Evolutionary conservation across 2,329 filamentous ascomycete species (phyloP).

Genomic region (Thermomyces lanuginosus): DNA sequence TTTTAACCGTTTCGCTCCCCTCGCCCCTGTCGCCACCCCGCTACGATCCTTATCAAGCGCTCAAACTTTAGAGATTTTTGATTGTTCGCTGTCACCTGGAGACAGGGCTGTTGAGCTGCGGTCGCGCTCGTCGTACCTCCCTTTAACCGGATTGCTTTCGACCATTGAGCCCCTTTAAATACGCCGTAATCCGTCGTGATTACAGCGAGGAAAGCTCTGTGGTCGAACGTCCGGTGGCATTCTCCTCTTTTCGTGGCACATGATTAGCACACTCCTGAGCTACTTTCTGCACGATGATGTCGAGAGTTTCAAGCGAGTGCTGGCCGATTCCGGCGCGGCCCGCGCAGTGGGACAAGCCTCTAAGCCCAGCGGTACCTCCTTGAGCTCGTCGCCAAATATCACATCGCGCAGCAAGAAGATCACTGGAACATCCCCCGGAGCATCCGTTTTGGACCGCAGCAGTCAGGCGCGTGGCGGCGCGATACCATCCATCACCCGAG

Average conservation of each 20-base stretch:
- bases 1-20: background rate
- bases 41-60: slow-evolving; percentile 4
- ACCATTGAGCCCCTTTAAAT: slow-evolving; percentile 56
- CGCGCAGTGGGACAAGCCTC: slow-evolving; percentile 17
- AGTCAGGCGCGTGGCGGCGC: slow-evolving; percentile 10
- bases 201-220: slow-evolving; percentile 70
- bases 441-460: slow-evolving; percentile 27
- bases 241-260: slow-evolving; percentile 43
- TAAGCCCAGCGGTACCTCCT: slow-evolving; percentile 16
- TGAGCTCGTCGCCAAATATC: slow-evolving; percentile 16
- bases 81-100: too few relatives aligned
- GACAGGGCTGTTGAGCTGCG: too few relatives aligned
- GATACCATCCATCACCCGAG: slow-evolving; percentile 34
- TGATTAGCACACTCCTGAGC: slow-evolving; percentile 97
- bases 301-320: slow-evolving; percentile 77
- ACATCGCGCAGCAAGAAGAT: slow-evolving; percentile 34
- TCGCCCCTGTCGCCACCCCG: slow-evolving; percentile 5
- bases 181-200: slow-evolving; percentile 73
- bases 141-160: slow-evolving; percentile 10
- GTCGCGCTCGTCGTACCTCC: slow-evolving; percentile 7
- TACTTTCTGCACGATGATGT: slow-evolving; percentile 95
- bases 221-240: too few relatives aligned
- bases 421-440: slow-evolving; percentile 30
- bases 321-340: slow-evolving; percentile 52
- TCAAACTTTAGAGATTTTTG: too few relatives aligned